A percentile compares a stretch with the other conserved stretches of the same genome.
Evolutionary conservation across 2,329 filamentous ascomycete species (phyloP).

Genomic region (Penicillium glabrum): DNA sequence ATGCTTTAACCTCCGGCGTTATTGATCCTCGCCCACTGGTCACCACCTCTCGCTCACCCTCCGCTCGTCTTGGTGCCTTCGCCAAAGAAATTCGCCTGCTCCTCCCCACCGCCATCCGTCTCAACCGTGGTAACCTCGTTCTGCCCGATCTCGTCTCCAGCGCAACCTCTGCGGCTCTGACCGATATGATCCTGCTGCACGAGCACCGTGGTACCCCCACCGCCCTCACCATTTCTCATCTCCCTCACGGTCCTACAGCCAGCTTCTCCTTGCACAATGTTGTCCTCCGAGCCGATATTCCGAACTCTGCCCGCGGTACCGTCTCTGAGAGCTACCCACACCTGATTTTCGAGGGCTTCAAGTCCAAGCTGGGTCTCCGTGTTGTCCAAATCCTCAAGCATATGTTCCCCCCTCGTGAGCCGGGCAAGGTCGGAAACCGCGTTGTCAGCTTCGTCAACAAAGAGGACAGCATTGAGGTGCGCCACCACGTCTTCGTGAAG

Average conservation of each 20-base stretch:
- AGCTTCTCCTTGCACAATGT: constrained; percentile 92
- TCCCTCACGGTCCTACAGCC: constrained; percentile 83
- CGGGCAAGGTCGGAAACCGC: constrained; percentile 79
- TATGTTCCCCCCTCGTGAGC: constrained; percentile 85
- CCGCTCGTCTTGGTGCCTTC: constrained; percentile 80
- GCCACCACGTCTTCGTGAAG: constrained; percentile 91
- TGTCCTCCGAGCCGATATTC: constrained; percentile 87
- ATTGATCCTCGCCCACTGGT: constrained; percentile 86
- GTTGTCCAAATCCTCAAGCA: constrained; percentile 92
- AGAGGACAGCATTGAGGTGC: constrained; percentile 82
- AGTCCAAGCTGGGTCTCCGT: constrained; percentile 72
- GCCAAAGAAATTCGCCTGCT: constrained; percentile 87
- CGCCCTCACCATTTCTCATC: constrained; percentile 80
- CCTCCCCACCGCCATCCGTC: constrained; percentile 77
- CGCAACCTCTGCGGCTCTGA: constrained; percentile 75
- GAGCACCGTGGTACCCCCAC: constrained; percentile 93
- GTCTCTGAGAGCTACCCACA: constrained; percentile 93
- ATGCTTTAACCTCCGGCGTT: constrained; percentile 84
- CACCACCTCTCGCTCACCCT: constrained; percentile 87
- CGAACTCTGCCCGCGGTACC: constrained; percentile 80
- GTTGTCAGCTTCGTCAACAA: constrained; percentile 95
- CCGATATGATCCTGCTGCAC: constrained; percentile 83
- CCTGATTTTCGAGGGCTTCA: constrained; percentile 93
- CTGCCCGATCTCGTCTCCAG: constrained; percentile 81
- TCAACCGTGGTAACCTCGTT: constrained; percentile 90